phyloP scores from a whole-genome alignment of 116 monocot species.

The Cymodocea nodosa region DNA sequence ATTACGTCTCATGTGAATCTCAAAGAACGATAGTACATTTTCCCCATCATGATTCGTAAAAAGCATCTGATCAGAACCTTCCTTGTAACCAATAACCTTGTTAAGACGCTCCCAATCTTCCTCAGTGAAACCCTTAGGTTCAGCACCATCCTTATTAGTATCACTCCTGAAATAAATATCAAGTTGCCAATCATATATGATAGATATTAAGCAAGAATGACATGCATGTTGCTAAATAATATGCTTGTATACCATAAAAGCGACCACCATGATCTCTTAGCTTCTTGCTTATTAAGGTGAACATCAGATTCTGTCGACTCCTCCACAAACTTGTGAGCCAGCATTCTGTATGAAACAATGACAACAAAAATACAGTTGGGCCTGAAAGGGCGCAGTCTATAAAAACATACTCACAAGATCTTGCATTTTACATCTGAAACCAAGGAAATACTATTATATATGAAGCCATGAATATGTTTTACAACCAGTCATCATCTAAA shows the following conservation, averaged over 20 bases:
- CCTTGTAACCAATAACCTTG: constrained; percentile 90
- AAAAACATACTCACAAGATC: background rate
- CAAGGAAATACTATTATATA: background rate
- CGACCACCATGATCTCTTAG: constrained; percentile 76
- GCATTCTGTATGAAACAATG: constrained; percentile 53
- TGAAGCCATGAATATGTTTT: background rate
- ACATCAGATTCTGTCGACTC: constrained; percentile 46
- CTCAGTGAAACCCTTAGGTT: constrained; percentile 45
- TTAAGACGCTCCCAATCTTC: constrained; percentile 87
- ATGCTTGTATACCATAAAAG: constrained; percentile 53
- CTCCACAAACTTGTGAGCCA: constrained; percentile 90
- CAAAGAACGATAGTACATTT: constrained; percentile 48
- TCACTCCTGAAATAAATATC: constrained; percentile 37
- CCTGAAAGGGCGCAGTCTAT: background rate
- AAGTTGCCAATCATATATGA: background rate
- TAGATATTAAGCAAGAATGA: background rate
- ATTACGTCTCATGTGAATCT: constrained; percentile 94
- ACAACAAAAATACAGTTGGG: background rate
- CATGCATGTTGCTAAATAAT: background rate
- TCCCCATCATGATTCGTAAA: constrained; percentile 20
- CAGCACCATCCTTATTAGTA: constrained; percentile 48
- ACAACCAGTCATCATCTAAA: too few species aligned
- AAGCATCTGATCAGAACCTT: constrained; percentile 44
- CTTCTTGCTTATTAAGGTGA: constrained; percentile 41
- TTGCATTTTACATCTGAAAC: background rate